Evolutionary conservation across 139 green algal species (phyloP).

Genomic region (Chlamydomonas sp.): DNA sequence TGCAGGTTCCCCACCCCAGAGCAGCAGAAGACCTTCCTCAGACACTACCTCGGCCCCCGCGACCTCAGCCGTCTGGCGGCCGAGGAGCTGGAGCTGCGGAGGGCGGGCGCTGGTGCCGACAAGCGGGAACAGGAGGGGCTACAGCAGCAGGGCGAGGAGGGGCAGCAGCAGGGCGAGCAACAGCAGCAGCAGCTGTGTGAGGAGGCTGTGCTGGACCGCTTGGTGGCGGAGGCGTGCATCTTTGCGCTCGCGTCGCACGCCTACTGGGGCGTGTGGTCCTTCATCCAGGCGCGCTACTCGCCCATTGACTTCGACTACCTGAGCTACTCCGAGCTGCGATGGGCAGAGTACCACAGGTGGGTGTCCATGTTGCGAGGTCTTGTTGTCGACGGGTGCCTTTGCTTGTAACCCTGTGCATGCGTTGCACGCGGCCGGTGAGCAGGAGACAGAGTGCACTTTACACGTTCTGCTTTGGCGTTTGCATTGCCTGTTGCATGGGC

Average conservation of each 20-base stretch:
- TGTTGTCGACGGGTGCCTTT: neutral
- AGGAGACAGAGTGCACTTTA: too few relatives aligned
- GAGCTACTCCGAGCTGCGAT: conserved; percentile 70
- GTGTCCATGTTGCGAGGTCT: neutral
- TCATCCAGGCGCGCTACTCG: conserved; percentile 83
- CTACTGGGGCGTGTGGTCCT: conserved; percentile 94
- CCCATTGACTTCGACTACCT: conserved; percentile 94
- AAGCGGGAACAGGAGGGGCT: too few relatives aligned
- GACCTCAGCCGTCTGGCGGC: neutral
- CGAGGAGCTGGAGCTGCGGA: neutral
- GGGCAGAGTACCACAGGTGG: conserved; percentile 73
- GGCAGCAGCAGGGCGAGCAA: too few relatives aligned
- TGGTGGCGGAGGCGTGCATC: conserved; percentile 81
- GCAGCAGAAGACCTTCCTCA: conserved; percentile 70
- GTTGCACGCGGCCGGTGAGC: neutral
- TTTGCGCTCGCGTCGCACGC: conserved; percentile 88
- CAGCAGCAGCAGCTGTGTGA: neutral
- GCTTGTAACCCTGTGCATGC: neutral
- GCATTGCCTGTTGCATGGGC: neutral
- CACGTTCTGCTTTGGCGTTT: neutral
- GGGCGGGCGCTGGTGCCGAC: too few relatives aligned
- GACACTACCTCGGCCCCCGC: conserved; percentile 67
- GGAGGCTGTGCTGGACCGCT: conserved; percentile 38
- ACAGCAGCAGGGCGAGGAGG: too few relatives aligned
- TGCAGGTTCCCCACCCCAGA: conserved; percentile 35